Evolutionary conservation across 2,329 filamentous ascomycete genomes (phyloP), one percentile per base, ranked within the genome.

Genomic region (Fusarium illudens): DNA sequence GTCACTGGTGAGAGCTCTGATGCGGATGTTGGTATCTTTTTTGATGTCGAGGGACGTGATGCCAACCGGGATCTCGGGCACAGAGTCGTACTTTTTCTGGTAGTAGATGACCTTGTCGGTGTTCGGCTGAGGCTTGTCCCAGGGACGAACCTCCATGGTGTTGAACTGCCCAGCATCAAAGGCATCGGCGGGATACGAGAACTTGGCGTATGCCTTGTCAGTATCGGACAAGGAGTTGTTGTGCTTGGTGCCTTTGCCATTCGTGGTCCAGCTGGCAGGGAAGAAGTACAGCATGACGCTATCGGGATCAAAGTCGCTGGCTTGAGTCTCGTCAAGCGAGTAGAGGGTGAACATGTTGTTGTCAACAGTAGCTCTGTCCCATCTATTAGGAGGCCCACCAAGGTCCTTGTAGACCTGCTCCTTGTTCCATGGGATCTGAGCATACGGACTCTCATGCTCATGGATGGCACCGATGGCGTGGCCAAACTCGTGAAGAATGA

Each of bases 231-330:
- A 65, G 4, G 33, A 11, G 2, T 44, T 59, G 61, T 71, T 73
- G 33, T 46, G 54, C n/a, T n/a, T 34, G 20, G 58, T 58, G 0
- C 50, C 49, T 19, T 39, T 52, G 4, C 64, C 63, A 20, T 71
- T 53, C 6, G 30, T 54, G 4, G 71, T 71, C 58, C 62, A 60
- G 7, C 55, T 33, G 8, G 60, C 55, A 1, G 65, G 64, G 50
- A 72, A 58, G 29, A 46, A 30, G 64, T 75, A 75, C 17, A 65
- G 6, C 72, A 75, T 75, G 65, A 73, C 67, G n/a, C 65, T 70
- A 3, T 37, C 33, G 1, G 27, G 20, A 52, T 75, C 72, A 48
- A 71, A 72, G 15, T 22, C 37, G 4, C 64, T 60, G 29, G 46
- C 53, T 12, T 68, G 42, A 19, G 59, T 63, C 15, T 46, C 34